Evolutionary conservation across 495 filamentous ascomycete genomes (phyloP), one percentile per base, ranked within the genome.

Genomic region (Bacidia gigantensis): DNA sequence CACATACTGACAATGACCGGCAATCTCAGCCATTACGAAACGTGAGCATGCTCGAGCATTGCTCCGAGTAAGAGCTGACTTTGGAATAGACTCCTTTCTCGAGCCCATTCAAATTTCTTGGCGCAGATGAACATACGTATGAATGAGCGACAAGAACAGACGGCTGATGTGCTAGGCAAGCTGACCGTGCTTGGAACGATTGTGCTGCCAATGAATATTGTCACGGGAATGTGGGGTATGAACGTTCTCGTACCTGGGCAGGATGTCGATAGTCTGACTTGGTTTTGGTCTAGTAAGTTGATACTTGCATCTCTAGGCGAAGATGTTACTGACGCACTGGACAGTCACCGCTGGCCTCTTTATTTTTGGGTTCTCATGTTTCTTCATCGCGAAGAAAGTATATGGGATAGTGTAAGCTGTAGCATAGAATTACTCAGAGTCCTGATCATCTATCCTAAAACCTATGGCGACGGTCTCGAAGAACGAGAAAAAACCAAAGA

Each of bases 171-270:
- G 0, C 73, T 98, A 17, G 89, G 90, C 44, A 96, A 93, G 67
- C 76, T 98, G 42, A 98, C 92, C 2, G 93, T 96, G 1, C 72
- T 98, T 2, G 92, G 89, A 58, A 98, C 92, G 9, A 97, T 98
- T 57, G 88, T 98, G 3, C 75, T 98, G 51, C 92, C 92, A 18
- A 89, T 98, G 82, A 98, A 98, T 62, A 89, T 98, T 67, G 87
- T 98, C 57, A 96, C 92, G 23, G 93, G 92, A 58, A 83, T 98
- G 65, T 98, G 92, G 85, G 92, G 92, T 29, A 97, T 97, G 92
- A 98, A 98, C 71, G 87, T 94, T 7, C 83, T 85, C 68, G 90
- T 98, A 0, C 92, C 92, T 0, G 87, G 89, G 1, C 90, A 96
- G 63, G 82, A 85, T 26, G 64, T 75, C 42, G 78, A 81, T 41